phyloP scores from a whole-genome alignment of 1,139 yeast genomes.

The Zhuliangozyma blackwelliae region DNA sequence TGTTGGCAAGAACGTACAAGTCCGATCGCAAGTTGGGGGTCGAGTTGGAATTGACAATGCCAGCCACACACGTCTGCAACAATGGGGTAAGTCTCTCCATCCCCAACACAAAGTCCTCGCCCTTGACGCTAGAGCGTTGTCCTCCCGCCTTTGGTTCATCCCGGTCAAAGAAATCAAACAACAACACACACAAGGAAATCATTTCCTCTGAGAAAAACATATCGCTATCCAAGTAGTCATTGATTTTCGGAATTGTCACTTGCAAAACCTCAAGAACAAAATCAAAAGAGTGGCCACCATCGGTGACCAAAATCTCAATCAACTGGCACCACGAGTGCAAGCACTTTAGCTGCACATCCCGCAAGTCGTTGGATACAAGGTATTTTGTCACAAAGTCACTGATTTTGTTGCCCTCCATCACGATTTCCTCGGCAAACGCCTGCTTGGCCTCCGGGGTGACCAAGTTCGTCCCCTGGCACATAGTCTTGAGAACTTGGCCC shows the following conservation, averaged over 20 bases:
- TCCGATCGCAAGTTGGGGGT: slow-evolving; percentile 71
- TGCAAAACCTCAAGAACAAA: slow-evolving; percentile 78
- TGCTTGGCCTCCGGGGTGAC: slow-evolving; percentile 17
- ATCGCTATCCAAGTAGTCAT: slow-evolving; percentile 67
- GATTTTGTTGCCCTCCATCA: slow-evolving; percentile 24
- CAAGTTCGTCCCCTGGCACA: slow-evolving; percentile 20
- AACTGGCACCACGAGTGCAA: slow-evolving; percentile 82
- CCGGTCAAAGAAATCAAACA: slow-evolving; percentile 62
- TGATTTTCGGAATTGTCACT: slow-evolving; percentile 68
- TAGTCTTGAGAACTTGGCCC: slow-evolving; percentile 19
- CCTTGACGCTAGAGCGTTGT: slow-evolving; percentile 20
- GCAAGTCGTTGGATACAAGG: slow-evolving; percentile 42
- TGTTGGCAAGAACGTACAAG: slow-evolving; percentile 68
- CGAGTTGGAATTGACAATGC: slow-evolving; percentile 66
- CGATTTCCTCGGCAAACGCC: slow-evolving; percentile 22
- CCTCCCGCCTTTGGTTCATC: too few relatives aligned
- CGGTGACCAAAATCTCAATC: slow-evolving; percentile 67
- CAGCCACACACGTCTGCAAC: slow-evolving; percentile 69
- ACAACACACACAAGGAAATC: slow-evolving; percentile 67
- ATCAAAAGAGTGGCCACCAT: slow-evolving; percentile 34
- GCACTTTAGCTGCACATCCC: slow-evolving; percentile 53
- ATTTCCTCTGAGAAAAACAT: slow-evolving; percentile 69
- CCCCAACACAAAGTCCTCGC: slow-evolving; percentile 24
- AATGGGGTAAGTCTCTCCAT: slow-evolving; percentile 58
- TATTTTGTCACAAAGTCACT: slow-evolving; percentile 39